phyloP scores from a whole-genome alignment of 2,329 filamentous ascomycete genomes.

The Talaromyces islandicus region DNA sequence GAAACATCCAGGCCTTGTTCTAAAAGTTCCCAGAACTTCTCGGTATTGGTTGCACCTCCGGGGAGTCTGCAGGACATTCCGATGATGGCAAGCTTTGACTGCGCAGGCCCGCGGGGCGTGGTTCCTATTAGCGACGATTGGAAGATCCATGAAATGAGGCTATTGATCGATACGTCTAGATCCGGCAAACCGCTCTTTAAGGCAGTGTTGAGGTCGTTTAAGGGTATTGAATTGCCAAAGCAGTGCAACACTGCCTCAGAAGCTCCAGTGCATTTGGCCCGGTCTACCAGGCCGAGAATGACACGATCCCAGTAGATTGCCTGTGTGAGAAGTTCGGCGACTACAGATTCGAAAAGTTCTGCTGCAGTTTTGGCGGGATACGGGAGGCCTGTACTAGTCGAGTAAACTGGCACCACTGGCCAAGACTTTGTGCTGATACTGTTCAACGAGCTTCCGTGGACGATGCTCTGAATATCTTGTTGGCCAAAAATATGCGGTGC shows the following conservation, averaged over 20 bases:
- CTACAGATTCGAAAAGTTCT: conserved; percentile 15
- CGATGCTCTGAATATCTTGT: conserved; percentile 12
- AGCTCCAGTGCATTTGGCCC: conserved; percentile 4
- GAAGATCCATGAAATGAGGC: conserved; percentile 20
- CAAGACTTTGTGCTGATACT: background rate
- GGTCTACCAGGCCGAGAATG: conserved; percentile 16
- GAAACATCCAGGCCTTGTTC: conserved; percentile 26
- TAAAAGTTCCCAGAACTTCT: conserved; percentile 32
- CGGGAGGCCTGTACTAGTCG: conserved; percentile 14
- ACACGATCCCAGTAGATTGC: conserved; percentile 17
- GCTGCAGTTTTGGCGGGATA: conserved; percentile 11
- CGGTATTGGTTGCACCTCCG: conserved; percentile 47
- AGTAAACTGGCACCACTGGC: conserved; percentile 11
- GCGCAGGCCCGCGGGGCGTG: background rate
- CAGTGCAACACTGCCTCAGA: conserved; percentile 16
- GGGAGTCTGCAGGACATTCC: conserved; percentile 73
- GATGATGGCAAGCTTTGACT: conserved; percentile 61
- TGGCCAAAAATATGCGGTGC: conserved; percentile 44
- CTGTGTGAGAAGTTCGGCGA: conserved; percentile 17
- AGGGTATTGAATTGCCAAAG: conserved; percentile 23
- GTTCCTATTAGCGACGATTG: background rate
- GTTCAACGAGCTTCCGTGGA: conserved; percentile 4
- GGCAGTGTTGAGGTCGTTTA: conserved; percentile 20
- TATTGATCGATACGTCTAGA: conserved; percentile 7
- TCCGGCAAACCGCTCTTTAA: conserved; percentile 6